Percentiles rank a stretch among this genome's conserved stretches.
Evolutionary conservation across 1,284 basidiomycete species (phyloP).

Genomic region (Papiliotrema laurentii): DNA sequence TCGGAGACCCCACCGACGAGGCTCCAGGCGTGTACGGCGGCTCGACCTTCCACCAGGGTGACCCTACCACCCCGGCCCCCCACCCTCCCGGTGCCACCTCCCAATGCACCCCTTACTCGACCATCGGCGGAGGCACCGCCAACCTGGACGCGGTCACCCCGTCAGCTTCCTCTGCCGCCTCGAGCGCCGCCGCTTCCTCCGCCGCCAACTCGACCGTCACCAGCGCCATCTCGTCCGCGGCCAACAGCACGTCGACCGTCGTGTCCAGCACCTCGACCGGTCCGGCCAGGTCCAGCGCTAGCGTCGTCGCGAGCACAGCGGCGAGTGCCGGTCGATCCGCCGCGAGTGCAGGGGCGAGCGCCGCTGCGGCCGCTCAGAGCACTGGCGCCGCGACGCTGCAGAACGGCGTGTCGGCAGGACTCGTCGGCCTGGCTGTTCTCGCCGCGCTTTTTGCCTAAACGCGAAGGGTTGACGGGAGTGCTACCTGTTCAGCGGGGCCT

Average conservation of each 20-base stretch:
- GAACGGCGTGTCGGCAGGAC: neutral
- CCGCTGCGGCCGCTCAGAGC: neutral
- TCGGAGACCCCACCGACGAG: conserved; percentile 31
- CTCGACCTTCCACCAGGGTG: conserved; percentile 60
- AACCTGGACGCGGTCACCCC: conserved; percentile 7
- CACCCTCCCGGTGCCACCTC: conserved; percentile 59
- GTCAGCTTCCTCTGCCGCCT: conserved; percentile 11
- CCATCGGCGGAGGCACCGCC: conserved; percentile 30
- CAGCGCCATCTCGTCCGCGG: conserved; percentile 1
- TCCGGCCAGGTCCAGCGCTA: neutral
- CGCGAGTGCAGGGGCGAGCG: too few relatives aligned
- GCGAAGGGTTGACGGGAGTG: too few relatives aligned
- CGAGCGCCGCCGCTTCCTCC: conserved; percentile 6
- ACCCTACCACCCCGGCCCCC: conserved; percentile 57
- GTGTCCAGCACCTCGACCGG: neutral
- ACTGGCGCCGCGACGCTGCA: neutral
- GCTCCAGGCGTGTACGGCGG: conserved; percentile 63
- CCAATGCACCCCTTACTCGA: conserved; percentile 48
- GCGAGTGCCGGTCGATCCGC: neutral
- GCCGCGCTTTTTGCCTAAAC: neutral
- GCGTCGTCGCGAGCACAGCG: neutral
- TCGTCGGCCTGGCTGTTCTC: neutral
- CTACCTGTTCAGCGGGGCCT: too few relatives aligned
- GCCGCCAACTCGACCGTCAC: conserved; percentile 6
- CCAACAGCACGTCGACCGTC: neutral